Evolutionary conservation across 768 basidiomycete species (phyloP), one percentile per base, ranked within the genome.

Genomic region (Hypsizygus marmoreus): DNA sequence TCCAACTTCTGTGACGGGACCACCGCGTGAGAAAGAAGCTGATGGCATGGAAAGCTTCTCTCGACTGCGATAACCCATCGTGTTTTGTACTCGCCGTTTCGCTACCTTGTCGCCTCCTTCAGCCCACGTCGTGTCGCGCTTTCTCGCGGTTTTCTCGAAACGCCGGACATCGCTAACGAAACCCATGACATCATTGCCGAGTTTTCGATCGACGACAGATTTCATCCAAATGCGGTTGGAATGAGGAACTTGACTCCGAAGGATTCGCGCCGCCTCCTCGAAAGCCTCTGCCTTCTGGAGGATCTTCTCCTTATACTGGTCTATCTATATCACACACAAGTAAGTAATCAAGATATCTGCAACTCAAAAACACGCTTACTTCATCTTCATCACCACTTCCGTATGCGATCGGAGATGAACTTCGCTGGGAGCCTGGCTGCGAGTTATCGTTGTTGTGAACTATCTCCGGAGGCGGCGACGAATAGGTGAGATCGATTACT

Each of bases 101-200:
- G 16, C 34, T 17, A 36, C n/a, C n/a, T 36, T 36, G 16, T 20
- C 34, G 16, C 34, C 16, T n/a, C 34, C 43, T 17, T 50, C 50
- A 13, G 45, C 53, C 60, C 59, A 62, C 3, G 61, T 63, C 5
- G 38, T 58, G 17, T 44, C 45, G 7, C 53, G 46, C 16, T 46
- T 53, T 24, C 42, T 33, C 2, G 53, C 50, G 4, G 47, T 56
- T 14, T 35, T 36, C 35, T 60, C 57, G 33, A 37, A 40, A 17
- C 37, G 36, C 4, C 46, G 40, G 25, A 64, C 47, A 40, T 62
- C 58, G 14, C 41, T 26, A 8, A 57, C 53, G 26, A 58, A 41
- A 20, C 41, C 25, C 36, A 41, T 38, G 22, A 51, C 52, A 33
- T 55, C 53, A 24, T 30, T 36, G n/a, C 53, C 51, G 13, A 54